These are phyloP conservation scores for Rugonectria rugulosa DNA, from an alignment of 2,329 filamentous ascomycete species.

Conservation along the genomic window DNA sequence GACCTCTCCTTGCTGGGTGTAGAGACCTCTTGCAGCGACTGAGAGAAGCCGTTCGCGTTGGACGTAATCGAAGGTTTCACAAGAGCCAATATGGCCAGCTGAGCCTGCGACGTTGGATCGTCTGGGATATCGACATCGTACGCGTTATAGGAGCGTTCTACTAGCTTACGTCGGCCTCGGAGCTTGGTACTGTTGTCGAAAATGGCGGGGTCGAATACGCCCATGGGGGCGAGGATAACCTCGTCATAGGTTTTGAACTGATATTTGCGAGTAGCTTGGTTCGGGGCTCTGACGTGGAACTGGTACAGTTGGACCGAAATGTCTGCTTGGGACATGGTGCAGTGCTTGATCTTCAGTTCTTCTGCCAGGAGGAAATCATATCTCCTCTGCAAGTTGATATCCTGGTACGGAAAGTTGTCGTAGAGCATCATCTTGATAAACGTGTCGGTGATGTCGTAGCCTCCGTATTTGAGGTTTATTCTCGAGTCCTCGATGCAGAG, in stretches of 20 bases:
- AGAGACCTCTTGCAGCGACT: conserved; percentile 56
- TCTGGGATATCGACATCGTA: conserved; percentile 90
- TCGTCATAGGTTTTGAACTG: conserved; percentile 98
- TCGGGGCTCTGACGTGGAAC: conserved; percentile 88
- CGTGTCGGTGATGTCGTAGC: conserved; percentile 89
- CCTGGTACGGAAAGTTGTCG: conserved; percentile 93
- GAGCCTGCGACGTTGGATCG: conserved; percentile 86
- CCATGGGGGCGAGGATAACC: conserved; percentile 91
- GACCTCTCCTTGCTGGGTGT: conserved; percentile 70
- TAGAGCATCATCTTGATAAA: conserved; percentile 99
- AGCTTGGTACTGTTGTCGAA: conserved; percentile 88
- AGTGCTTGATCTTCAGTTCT: conserved; percentile 92
- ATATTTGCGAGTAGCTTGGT: conserved; percentile 91
- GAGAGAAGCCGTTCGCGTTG: conserved; percentile 52
- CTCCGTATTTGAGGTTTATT: conserved; percentile 93
- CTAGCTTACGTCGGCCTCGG: conserved; percentile 77
- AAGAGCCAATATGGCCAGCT: conserved; percentile 70
- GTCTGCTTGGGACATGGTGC: conserved; percentile 88
- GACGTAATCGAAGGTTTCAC: conserved; percentile 66
- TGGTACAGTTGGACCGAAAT: conserved; percentile 88
- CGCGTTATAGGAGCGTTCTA: conserved; percentile 89
- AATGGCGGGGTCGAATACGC: conserved; percentile 87
- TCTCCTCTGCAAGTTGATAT: conserved; percentile 88
- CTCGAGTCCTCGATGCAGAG: conserved; percentile 94
- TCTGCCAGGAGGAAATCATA: conserved; percentile 95